phyloP scores from a whole-genome alignment of 768 basidiomycete species.

The Lentinula detonsa region DNA sequence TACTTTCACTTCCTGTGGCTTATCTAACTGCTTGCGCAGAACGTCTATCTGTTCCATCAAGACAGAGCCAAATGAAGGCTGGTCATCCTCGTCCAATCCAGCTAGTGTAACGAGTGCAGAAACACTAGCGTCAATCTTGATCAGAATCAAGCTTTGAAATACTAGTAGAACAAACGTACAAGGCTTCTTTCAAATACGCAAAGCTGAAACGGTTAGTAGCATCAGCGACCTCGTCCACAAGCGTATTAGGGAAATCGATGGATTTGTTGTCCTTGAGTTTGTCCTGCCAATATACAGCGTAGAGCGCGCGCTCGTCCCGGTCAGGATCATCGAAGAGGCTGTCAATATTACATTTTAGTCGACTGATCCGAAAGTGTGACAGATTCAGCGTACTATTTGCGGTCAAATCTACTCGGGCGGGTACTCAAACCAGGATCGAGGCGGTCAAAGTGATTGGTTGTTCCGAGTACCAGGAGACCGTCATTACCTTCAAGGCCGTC shows the following conservation, averaged over 20 bases:
- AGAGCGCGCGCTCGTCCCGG: constrained; percentile 55
- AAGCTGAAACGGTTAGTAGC: constrained; percentile 70
- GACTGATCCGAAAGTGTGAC: not conserved
- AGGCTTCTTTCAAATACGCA: constrained; percentile 85
- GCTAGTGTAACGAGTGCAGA: constrained; percentile 67
- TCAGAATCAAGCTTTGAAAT: not conserved
- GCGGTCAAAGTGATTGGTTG: constrained; percentile 80
- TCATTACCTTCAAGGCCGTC: constrained; percentile 79
- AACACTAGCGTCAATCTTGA: constrained; percentile 37
- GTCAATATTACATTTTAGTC: not conserved
- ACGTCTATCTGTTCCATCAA: constrained; percentile 54
- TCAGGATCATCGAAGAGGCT: constrained; percentile 74
- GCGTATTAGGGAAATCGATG: constrained; percentile 60
- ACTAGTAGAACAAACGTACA: constrained; percentile 42
- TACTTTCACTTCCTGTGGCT: constrained; percentile 13
- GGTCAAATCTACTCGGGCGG: constrained; percentile 80
- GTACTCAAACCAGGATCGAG: constrained; percentile 73
- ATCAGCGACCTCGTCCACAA: constrained; percentile 55
- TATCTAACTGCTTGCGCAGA: constrained; percentile 63
- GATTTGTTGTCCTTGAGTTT: constrained; percentile 61
- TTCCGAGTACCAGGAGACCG: constrained; percentile 70
- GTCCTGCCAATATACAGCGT: constrained; percentile 75
- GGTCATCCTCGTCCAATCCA: constrained; percentile 40
- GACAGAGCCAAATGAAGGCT: constrained; percentile 41
- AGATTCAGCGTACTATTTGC: constrained; percentile 60